Conservation (phyloP, 139 green algal species). For the Chlorella sp. region DNA sequence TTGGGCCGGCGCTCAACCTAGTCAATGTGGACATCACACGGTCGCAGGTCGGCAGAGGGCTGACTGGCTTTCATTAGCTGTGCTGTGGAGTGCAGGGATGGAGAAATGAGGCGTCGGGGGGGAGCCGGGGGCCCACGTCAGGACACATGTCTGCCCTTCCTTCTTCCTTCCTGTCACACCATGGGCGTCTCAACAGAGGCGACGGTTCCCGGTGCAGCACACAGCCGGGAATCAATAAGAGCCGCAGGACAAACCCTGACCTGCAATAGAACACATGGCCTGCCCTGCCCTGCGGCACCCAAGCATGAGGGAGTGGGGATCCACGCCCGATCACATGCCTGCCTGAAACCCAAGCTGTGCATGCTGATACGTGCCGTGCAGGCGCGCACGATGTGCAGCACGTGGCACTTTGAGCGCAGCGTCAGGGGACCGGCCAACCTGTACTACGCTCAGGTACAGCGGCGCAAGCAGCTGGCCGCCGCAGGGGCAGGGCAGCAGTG, state of each 20-base stretch:
- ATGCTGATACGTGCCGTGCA: not conserved
- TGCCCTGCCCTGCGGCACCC: too few relatives aligned
- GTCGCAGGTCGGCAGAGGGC: not conserved
- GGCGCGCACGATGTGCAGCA: not conserved
- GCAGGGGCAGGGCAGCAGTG: not conserved
- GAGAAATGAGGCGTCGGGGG: too few relatives aligned
- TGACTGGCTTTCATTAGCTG: not conserved
- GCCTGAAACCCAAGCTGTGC: not conserved
- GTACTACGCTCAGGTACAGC: slow-evolving; percentile 12
- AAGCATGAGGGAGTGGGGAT: too few relatives aligned
- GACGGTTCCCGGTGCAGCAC: too few relatives aligned
- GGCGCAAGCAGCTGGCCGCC: not conserved
- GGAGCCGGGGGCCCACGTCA: too few relatives aligned
- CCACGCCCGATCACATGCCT: too few relatives aligned
- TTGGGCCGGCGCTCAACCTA: slow-evolving; percentile 3
- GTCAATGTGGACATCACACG: not conserved
- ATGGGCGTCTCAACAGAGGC: too few relatives aligned
- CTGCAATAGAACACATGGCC: too few relatives aligned
- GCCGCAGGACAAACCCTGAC: too few relatives aligned
- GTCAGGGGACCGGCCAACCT: not conserved
- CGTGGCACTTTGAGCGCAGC: slow-evolving; percentile 4
- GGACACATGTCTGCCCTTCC: too few relatives aligned
- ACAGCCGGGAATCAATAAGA: too few relatives aligned
- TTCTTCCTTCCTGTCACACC: too few relatives aligned
- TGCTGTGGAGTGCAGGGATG: not conserved